Base-by-base conservation (phyloP, 345 rosid species). In the Sonneratia alba region DNA sequence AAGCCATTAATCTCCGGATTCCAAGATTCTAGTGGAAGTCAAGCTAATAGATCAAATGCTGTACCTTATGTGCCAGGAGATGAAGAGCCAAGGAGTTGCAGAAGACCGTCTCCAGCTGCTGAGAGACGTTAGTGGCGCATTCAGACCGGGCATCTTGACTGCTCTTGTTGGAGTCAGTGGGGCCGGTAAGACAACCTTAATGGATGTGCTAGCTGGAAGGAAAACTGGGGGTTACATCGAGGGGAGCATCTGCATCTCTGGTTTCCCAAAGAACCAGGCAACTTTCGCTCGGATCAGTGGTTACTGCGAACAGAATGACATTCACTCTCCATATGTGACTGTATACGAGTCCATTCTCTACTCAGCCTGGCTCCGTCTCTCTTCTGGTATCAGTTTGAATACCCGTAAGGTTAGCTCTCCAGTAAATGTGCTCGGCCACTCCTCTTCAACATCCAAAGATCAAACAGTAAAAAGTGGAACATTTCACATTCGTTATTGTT, bases 351-450 rank as follows among this genome's bases (percentile, higher is more conserved):
- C 98, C 66, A 79, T 93, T 45, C 42, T 91, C 34, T 93, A 84
- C 74, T 93, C 98, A 43, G 97, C 98, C 1, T 93, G 97, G 98
- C 95, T 93, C 70, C 96, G 98, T 45, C 98, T 93, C 72, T 75
- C 96, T 18, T 80, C 81, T 1, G 90, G 89, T 42, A 78, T 84
- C 27, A 85, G 87, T 64, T 47, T 82, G 6, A 77, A 78, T 68
- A 82, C 84, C 21, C 77, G 93, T 76, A 81, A 86, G 90, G 98
- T 80, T 51, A 51, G 63, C n/a, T 42, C 14, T 34, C 34, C 13
- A 37, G 34, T 3, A 43, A 42, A 22, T 40, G 7, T 13, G 45
- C 10, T 5, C 45, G 45, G 45, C 10, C 45, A 4, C 6, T 4
- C 10, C 45, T 42, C 6, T 42, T 9, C 10, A 42, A 42, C 45